phyloP scores from a whole-genome alignment of 2,329 filamentous ascomycete species.

The Talaromyces atroroseus region DNA sequence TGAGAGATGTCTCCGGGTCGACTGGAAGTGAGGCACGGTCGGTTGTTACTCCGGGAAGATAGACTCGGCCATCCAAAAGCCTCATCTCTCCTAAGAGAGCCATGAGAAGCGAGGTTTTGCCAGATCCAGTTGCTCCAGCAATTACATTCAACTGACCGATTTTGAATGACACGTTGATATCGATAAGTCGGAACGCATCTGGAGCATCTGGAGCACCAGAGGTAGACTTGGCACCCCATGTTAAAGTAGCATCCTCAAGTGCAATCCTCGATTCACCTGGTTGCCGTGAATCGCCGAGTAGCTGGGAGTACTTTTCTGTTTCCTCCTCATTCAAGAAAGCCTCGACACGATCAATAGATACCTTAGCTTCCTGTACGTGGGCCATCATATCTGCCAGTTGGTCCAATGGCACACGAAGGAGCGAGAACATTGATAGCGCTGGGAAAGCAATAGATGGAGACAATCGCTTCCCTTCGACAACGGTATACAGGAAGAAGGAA shows the following conservation, averaged over 20 bases:
- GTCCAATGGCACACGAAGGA: conserved; percentile 87
- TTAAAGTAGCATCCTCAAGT: conserved; percentile 76
- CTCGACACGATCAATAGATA: conserved; percentile 93
- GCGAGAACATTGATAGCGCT: conserved; percentile 88
- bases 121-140: conserved; percentile 85
- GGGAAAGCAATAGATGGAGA: conserved; percentile 94
- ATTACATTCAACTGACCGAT: conserved; percentile 88
- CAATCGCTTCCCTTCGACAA: conserved; percentile 80
- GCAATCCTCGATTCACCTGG: conserved; percentile 71
- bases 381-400: conserved; percentile 98
- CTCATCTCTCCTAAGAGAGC: conserved; percentile 96
- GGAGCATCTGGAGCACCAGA: conserved; percentile 49
- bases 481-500: conserved; percentile 89
- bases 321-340: conserved; percentile 90
- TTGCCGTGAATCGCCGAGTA: conserved; percentile 66
- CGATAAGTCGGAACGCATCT: conserved; percentile 74
- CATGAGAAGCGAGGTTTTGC: conserved; percentile 95
- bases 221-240: conserved; percentile 68
- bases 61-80: conserved; percentile 70
- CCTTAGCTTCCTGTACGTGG: conserved; percentile 94
- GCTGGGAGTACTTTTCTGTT: conserved; percentile 88
- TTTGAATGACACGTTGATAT: conserved; percentile 75
- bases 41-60: conserved; percentile 76
- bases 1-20: conserved; percentile 77
- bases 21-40: conserved; percentile 72